These are phyloP conservation scores for Solanum pimpinellifolium DNA, from an alignment of 257 asterid genomes.

Conservation along the genomic window DNA sequence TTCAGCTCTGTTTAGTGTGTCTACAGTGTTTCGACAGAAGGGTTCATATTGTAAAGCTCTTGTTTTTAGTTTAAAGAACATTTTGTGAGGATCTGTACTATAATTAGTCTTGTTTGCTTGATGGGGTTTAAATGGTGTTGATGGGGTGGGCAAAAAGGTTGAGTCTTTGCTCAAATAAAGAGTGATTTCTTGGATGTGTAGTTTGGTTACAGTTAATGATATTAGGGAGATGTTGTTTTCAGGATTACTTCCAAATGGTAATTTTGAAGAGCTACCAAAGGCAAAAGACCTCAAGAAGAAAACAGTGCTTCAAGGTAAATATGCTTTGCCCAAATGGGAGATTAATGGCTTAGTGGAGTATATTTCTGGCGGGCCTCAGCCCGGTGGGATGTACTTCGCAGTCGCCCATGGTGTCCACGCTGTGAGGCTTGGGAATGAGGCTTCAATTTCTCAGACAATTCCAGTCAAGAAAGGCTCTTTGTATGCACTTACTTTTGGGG, in stretches of 20 bases:
- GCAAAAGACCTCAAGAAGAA: conserved; percentile 29
- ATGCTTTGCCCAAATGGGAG: conserved; percentile 81
- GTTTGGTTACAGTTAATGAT: not conserved
- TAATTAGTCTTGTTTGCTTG: not conserved
- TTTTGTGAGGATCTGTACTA: not conserved
- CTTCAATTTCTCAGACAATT: conserved; percentile 64
- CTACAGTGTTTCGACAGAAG: not conserved
- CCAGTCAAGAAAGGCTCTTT: conserved; percentile 51
- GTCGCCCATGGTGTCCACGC: conserved; percentile 88
- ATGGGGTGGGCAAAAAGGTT: not conserved
- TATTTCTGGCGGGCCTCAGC: conserved; percentile 90
- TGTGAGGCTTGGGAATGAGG: conserved; percentile 82
- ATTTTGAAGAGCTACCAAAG: conserved; percentile 66
- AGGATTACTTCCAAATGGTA: conserved; percentile 78
- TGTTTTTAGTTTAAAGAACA: not conserved
- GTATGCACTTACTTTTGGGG: conserved; percentile 79
- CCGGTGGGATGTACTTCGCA: conserved; percentile 82
- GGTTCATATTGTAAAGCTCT: not conserved
- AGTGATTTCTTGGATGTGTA: not conserved
- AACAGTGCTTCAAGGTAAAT: conserved; percentile 42
- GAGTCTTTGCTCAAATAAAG: not conserved
- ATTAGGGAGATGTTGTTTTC: not conserved
- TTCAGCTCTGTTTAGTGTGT: not conserved
- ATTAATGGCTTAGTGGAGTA: conserved; percentile 67
- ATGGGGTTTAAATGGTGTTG: not conserved